These are phyloP conservation scores for Arxiozyma bovina DNA, from an alignment of 1,139 yeast genomes.

Conservation along the genomic window DNA sequence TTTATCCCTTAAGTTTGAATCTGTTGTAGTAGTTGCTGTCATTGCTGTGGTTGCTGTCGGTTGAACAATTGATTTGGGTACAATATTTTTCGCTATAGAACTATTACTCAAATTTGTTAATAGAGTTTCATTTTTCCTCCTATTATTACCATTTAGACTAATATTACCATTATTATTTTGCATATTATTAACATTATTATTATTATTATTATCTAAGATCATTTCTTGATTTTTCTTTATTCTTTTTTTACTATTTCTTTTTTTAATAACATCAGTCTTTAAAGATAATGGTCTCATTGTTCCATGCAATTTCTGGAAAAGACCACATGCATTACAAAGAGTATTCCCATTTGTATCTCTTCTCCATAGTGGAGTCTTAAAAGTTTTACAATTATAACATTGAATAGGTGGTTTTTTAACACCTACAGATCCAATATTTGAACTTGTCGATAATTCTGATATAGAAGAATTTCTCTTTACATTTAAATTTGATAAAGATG, in stretches of 20 bases:
- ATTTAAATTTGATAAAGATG: conserved; percentile 18
- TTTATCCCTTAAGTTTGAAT: conserved; percentile 7
- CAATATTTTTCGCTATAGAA: conserved; percentile 8
- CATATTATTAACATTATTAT: neutral
- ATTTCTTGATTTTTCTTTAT: conserved; percentile 18
- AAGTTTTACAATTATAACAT: conserved; percentile 88
- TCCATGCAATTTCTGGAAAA: conserved; percentile 87
- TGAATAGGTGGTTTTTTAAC: conserved; percentile 27
- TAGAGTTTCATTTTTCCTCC: neutral
- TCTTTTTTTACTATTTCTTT: conserved; percentile 43
- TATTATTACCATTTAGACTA: neutral
- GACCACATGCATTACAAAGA: conserved; percentile 91
- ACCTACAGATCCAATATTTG: neutral
- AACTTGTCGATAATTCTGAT: conserved; percentile 14
- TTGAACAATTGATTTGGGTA: conserved; percentile 8
- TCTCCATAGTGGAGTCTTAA: conserved; percentile 93
- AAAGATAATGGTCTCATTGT: conserved; percentile 86
- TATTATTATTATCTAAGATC: conserved; percentile 4
- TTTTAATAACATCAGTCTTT: conserved; percentile 89
- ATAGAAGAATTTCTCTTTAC: conserved; percentile 19
- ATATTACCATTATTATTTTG: neutral
- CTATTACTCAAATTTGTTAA: neutral
- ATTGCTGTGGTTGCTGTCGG: conserved; percentile 11
- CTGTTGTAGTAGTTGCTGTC: conserved; percentile 10
- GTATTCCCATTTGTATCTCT: conserved; percentile 91